Base-by-base conservation (phyloP, 805 yeast species). In the Nakazawaea ernobii region DNA sequence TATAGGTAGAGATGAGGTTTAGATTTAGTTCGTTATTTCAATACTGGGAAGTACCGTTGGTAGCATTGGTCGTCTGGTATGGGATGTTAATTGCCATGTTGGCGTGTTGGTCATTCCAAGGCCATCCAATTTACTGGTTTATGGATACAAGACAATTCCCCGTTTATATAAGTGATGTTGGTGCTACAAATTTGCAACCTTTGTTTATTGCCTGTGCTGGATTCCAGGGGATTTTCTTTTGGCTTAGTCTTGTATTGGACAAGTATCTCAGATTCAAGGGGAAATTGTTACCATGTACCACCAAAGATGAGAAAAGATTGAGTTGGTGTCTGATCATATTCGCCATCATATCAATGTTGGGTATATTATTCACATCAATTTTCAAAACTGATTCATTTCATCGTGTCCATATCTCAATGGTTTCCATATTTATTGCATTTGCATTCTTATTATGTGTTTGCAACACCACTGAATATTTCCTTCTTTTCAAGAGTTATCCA, bases 71-170 rank as follows among this genome's bases (percentile, higher is more conserved):
- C 1, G 83, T 81, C 13, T 91, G 97, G 97, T 86, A 90, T 80
- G 96, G 86, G 3, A 87, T 89, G 96, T 75, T 91, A 9, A 81
- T 84, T 4, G 87, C 96, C 5, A 68, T 92, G 77, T 59, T 91
- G 53, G 62, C 74, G 2, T 76, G 82, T 54, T 91, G 97, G 97
- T 78, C 85, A 2, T 74, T 70, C 3, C 88, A 87, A 59, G 97
- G 96, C 1, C 76, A 76, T 40, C 96, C 96, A 0, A 69, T 75
- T 10, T 85, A 86, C 59, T 61, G 69, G 47, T 81, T 80, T 53
- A 75, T 80, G 47, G 15, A 35, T 72, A 66, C 66, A 32, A 46
- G 65, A 3, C 79, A 72, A 53, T 57, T 65, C 32, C 77, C 82
- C 41, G 82, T 88, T 2, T 92, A 85, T 65, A 79, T 92, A 43